Evolutionary conservation across 768 basidiomycete species (phyloP).

Genomic region (Mycena indigotica): DNA sequence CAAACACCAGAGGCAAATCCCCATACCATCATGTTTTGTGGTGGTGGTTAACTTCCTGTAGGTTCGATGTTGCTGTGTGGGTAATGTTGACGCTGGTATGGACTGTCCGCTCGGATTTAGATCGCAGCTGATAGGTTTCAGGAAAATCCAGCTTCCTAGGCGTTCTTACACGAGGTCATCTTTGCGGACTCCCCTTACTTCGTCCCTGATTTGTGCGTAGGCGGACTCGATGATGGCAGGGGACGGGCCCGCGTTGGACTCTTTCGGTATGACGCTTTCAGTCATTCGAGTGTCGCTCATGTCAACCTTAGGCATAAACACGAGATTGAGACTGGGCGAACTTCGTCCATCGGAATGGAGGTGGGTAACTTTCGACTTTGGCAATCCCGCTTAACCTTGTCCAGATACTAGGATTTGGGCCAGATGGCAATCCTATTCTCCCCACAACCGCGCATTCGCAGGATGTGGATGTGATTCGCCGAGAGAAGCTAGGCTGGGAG

Average conservation of each 20-base stretch:
- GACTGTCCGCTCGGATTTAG: neutral
- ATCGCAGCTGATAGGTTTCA: constrained; percentile 35
- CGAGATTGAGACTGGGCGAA: constrained; percentile 93
- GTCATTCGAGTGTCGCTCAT: neutral
- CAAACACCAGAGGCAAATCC: constrained; percentile 78
- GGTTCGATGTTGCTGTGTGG: constrained; percentile 84
- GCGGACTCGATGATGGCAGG: constrained; percentile 78
- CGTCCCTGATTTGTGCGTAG: too few relatives aligned
- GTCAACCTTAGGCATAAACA: constrained; percentile 69
- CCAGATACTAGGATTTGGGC: constrained; percentile 87
- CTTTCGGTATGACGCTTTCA: constrained; percentile 51
- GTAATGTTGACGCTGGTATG: constrained; percentile 68
- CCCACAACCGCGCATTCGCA: constrained; percentile 59
- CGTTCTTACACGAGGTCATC: constrained; percentile 88
- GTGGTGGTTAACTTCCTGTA: neutral
- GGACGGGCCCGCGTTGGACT: constrained; percentile 83
- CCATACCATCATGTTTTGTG: neutral
- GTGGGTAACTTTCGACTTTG: constrained; percentile 41
- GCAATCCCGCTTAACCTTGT: neutral
- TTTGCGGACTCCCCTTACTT: too few relatives aligned
- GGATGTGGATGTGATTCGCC: constrained; percentile 66
- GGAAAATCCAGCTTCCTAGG: constrained; percentile 95
- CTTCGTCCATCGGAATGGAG: constrained; percentile 97
- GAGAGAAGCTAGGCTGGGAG: constrained; percentile 94
- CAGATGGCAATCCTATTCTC: constrained; percentile 75